A percentile compares a stretch with the other conserved stretches of the same genome.
phyloP scores from a whole-genome alignment of 1,284 basidiomycete species.

The Trichosporon coremiiforme region DNA sequence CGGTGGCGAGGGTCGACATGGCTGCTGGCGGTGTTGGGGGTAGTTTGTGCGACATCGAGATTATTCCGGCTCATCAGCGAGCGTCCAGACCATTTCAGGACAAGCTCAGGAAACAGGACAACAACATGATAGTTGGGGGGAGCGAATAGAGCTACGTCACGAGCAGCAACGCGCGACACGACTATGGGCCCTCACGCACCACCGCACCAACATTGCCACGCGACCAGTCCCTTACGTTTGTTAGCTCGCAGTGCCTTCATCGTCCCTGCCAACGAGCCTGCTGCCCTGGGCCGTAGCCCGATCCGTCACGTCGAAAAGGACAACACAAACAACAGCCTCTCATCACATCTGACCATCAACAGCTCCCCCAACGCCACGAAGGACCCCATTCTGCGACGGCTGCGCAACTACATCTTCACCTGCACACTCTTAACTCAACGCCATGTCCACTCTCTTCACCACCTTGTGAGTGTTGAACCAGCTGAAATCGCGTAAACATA shows the following conservation, averaged over 20 bases:
- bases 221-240: background rate
- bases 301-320: background rate
- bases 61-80: background rate
- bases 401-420: background rate
- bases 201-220: background rate
- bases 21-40: background rate
- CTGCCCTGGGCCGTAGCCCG: background rate
- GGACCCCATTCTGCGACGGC: background rate
- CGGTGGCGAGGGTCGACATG: constrained; percentile 51
- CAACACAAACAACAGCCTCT: constrained; percentile 14
- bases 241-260: background rate
- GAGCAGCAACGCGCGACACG: background rate
- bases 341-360: background rate
- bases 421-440: background rate
- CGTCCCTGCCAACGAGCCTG: background rate
- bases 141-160: background rate
- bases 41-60: constrained; percentile 6
- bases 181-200: background rate
- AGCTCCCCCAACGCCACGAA: background rate
- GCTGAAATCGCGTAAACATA: background rate
- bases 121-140: constrained; percentile 2
- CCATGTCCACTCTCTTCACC: constrained; percentile 50
- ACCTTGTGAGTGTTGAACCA: constrained; percentile 36
- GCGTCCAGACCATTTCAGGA: constrained; percentile 13
- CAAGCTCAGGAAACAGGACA: constrained; percentile 12